These are phyloP conservation scores for Evernia prunastri DNA, from an alignment of 495 filamentous ascomycete genomes.

Conservation along the genomic window DNA sequence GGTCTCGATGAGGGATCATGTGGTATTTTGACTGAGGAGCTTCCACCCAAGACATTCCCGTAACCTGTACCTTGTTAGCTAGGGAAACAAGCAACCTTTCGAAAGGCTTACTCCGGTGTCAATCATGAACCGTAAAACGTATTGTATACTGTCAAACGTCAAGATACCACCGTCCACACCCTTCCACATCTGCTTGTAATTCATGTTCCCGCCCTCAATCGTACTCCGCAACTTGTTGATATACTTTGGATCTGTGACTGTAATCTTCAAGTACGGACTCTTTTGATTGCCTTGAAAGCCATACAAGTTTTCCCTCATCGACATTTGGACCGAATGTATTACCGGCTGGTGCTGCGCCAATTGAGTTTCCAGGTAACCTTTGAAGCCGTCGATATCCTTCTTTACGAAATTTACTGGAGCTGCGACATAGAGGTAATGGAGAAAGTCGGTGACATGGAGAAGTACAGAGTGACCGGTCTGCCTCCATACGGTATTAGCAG, in stretches of 20 bases:
- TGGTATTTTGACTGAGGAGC: conserved; percentile 67
- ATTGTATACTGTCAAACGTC: conserved; percentile 94
- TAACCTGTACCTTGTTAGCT: conserved; percentile 45
- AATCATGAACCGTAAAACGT: conserved; percentile 94
- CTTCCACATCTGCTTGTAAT: conserved; percentile 89
- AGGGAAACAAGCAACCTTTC: not conserved
- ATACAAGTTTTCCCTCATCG: conserved; percentile 81
- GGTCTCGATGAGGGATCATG: conserved; percentile 51
- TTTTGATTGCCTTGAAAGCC: conserved; percentile 88
- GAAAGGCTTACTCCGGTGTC: conserved; percentile 61
- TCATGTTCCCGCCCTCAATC: conserved; percentile 69
- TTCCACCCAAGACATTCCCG: conserved; percentile 97
- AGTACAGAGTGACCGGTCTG: conserved; percentile 84
- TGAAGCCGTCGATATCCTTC: conserved; percentile 68
- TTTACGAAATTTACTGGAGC: conserved; percentile 76
- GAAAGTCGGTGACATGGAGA: conserved; percentile 90
- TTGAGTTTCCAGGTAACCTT: conserved; percentile 67
- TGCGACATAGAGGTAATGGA: conserved; percentile 91
- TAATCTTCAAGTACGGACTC: conserved; percentile 88
- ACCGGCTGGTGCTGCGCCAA: conserved; percentile 56
- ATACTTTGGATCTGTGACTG: conserved; percentile 77
- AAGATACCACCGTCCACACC: conserved; percentile 58
- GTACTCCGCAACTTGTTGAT: conserved; percentile 63
- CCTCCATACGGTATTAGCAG: conserved; percentile 17
- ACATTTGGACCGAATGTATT: conserved; percentile 68